Conservation (phyloP, 495 filamentous ascomycete genomes). For the Tuber brumale region DNA sequence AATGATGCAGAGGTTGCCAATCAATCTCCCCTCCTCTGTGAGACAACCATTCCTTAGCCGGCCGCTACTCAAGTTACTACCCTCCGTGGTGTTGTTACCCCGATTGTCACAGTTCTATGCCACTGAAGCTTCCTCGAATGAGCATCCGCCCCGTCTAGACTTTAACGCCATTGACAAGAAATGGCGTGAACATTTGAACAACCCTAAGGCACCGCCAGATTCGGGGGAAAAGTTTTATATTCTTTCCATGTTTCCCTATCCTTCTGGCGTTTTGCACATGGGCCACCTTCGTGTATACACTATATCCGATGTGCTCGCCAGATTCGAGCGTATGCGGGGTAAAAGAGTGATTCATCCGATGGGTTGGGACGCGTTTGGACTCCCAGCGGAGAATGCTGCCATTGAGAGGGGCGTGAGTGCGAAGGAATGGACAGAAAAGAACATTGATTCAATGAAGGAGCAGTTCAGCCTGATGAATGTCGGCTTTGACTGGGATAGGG, state of each 20-base stretch:
- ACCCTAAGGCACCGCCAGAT: slow-evolving; percentile 12
- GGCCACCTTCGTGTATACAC: slow-evolving; percentile 86
- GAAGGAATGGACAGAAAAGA: slow-evolving; percentile 67
- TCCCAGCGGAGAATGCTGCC: slow-evolving; percentile 90
- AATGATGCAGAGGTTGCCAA: not conserved
- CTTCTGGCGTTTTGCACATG: slow-evolving; percentile 81
- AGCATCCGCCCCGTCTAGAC: slow-evolving; percentile 47
- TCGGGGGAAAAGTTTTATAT: slow-evolving; percentile 60
- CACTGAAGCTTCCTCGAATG: not conserved
- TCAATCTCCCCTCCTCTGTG: not conserved
- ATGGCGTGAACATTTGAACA: slow-evolving; percentile 52
- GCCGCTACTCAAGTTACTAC: not conserved
- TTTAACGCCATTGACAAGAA: slow-evolving; percentile 62
- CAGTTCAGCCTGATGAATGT: slow-evolving; percentile 71
- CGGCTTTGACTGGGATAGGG: slow-evolving; percentile 73
- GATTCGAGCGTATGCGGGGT: slow-evolving; percentile 70
- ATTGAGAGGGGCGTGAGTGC: slow-evolving; percentile 77
- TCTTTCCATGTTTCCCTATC: slow-evolving; percentile 89
- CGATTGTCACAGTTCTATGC: not conserved
- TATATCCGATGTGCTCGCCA: slow-evolving; percentile 75
- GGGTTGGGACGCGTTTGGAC: slow-evolving; percentile 89
- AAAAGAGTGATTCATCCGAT: slow-evolving; percentile 75
- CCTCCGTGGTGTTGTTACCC: not conserved
- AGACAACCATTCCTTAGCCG: not conserved
- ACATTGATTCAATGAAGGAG: slow-evolving; percentile 77